Conservation (phyloP, 169 alveolate genomes). For the Plasmodium reichenowi region DNA sequence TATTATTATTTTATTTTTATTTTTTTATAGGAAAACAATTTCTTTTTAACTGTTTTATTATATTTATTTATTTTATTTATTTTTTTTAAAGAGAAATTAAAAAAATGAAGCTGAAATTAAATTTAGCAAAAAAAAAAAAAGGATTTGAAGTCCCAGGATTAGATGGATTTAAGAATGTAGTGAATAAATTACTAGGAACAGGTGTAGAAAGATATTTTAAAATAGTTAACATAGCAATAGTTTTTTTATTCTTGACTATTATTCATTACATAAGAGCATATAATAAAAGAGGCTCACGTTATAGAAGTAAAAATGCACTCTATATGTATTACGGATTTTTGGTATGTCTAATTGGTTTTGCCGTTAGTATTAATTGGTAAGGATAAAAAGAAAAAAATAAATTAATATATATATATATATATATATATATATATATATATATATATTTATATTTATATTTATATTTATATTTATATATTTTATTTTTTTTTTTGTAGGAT, state of each 20-base stretch:
- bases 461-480: neutral
- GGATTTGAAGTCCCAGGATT: conserved; percentile 22
- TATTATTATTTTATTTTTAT: neutral
- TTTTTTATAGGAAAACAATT: too few species aligned
- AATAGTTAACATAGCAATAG: conserved; percentile 20
- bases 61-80: neutral
- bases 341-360: conserved; percentile 51
- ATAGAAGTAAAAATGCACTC: conserved; percentile 11
- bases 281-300: conserved; percentile 1
- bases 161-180: conserved; percentile 5
- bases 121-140: conserved; percentile 28
- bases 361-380: conserved; percentile 68
- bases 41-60: neutral
- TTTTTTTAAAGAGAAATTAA: neutral
- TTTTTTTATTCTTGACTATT: conserved; percentile 27
- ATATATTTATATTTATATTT: neutral
- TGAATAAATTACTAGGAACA: conserved; percentile 29
- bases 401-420: neutral
- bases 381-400: neutral
- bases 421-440: neutral
- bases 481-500: conserved; percentile 29
- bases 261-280: conserved; percentile 31
- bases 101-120: conserved; percentile 51
- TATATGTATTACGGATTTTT: conserved; percentile 66
- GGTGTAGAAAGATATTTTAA: conserved; percentile 51